Evolutionary conservation across 768 basidiomycete species (phyloP).

Genomic region (Auriscalpium orientale): DNA sequence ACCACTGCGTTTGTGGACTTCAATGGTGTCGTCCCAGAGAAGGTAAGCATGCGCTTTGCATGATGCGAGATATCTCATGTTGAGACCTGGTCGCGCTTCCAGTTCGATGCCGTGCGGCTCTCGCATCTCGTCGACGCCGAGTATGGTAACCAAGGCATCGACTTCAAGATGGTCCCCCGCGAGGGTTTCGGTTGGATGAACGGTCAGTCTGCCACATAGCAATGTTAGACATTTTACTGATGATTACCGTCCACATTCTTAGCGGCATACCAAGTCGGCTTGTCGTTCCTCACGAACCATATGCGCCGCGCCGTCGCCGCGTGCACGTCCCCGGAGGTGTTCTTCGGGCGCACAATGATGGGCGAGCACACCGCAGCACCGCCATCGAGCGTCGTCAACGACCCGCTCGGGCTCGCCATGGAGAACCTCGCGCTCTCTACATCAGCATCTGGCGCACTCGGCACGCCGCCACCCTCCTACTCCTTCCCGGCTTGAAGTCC

Average conservation of each 20-base stretch:
- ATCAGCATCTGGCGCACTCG: neutral
- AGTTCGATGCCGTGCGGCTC: conserved; percentile 95
- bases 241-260: conserved; percentile 7
- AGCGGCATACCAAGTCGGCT: conserved; percentile 96
- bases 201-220: conserved; percentile 36
- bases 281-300: conserved; percentile 86
- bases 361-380: conserved; percentile 27
- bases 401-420: conserved; percentile 33
- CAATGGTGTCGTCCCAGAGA: conserved; percentile 97
- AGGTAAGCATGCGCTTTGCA: conserved; percentile 36
- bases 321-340: conserved; percentile 88
- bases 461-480: conserved; percentile 12
- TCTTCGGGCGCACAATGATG: conserved; percentile 50
- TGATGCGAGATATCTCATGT: too few relatives aligned
- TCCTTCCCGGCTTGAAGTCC: neutral
- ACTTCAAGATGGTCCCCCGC: conserved; percentile 95
- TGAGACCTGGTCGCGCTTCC: neutral
- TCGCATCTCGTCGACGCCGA: conserved; percentile 96
- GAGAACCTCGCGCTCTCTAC: conserved; percentile 21
- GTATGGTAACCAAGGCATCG: conserved; percentile 92
- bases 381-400: conserved; percentile 24
- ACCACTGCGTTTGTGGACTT: conserved; percentile 93
- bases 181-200: conserved; percentile 99
- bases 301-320: conserved; percentile 95
- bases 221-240: neutral